phyloP scores from a whole-genome alignment of 1,284 basidiomycete genomes.

The Cryptococcus hybrid region DNA sequence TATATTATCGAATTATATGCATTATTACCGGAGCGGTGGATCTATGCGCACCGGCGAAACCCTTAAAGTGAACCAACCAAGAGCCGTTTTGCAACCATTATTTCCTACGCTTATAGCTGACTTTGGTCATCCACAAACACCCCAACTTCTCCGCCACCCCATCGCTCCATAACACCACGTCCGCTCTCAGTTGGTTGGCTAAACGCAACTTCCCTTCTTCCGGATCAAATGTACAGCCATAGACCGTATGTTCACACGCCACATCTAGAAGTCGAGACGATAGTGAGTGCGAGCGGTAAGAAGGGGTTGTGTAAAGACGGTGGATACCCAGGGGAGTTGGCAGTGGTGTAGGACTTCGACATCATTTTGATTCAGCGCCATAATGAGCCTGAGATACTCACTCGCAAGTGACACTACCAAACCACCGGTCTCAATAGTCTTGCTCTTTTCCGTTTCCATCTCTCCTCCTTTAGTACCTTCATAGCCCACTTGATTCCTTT shows the following conservation, averaged over 20 bases:
- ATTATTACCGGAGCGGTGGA: no score
- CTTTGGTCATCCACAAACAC: slow-evolving; percentile 50
- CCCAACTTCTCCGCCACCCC: slow-evolving; percentile 41
- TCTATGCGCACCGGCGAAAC: no score
- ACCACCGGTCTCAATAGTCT: slow-evolving; percentile 43
- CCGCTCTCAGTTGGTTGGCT: slow-evolving; percentile 53
- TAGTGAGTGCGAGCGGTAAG: slow-evolving; percentile 42
- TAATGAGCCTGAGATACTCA: slow-evolving; percentile 33
- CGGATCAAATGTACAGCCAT: slow-evolving; percentile 47
- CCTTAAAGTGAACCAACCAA: no score
- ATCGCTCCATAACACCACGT: slow-evolving; percentile 45
- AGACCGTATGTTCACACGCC: slow-evolving; percentile 44
- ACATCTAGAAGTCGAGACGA: slow-evolving; percentile 44
- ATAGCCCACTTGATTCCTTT: slow-evolving; percentile 50
- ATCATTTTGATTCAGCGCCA: neutral
- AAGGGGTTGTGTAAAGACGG: slow-evolving; percentile 51
- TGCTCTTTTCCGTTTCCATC: slow-evolving; percentile 1
- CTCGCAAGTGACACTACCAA: slow-evolving; percentile 51
- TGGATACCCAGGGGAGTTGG: slow-evolving; percentile 52
- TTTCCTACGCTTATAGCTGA: slow-evolving; percentile 22
- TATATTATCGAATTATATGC: no score
- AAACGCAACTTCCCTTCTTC: slow-evolving; percentile 47
- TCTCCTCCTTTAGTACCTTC: slow-evolving; percentile 34
- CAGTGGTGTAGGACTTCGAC: slow-evolving; percentile 38
- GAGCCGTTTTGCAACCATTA: no score